Percentiles rank a stretch among this genome's conserved stretches.
These are phyloP conservation scores for Acanthamoeba lenticulata DNA, from an alignment of 208 protist species.

Conservation along the genomic window DNA sequence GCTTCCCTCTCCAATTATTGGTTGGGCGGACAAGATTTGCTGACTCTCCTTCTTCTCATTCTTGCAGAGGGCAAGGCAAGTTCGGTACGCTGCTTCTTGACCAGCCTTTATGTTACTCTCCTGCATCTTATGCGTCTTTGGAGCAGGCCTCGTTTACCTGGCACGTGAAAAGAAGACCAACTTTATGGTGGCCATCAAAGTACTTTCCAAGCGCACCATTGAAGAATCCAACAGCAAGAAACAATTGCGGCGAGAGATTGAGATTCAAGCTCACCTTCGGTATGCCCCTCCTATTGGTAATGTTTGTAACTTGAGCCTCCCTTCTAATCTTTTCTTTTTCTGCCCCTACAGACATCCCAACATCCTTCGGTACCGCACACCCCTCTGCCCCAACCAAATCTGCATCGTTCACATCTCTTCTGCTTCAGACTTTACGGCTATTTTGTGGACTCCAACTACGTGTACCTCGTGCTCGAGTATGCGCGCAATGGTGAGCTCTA, in stretches of 20 bases:
- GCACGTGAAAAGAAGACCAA: constrained; percentile 96
- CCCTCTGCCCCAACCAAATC: neutral
- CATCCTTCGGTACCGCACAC: constrained; percentile 91
- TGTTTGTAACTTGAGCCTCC: neutral
- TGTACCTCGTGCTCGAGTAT: constrained; percentile 99
- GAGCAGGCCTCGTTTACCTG: constrained; percentile 98
- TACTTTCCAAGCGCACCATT: constrained; percentile 94
- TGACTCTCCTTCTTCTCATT: too few species aligned
- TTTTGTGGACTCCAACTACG: constrained; percentile 96
- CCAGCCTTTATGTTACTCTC: too few species aligned
- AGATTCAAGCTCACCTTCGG: constrained; percentile 98
- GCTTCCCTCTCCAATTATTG: too few species aligned
- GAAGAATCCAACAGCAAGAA: constrained; percentile 94
- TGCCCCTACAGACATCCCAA: constrained; percentile 93
- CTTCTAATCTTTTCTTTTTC: neutral
- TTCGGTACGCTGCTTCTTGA: neutral
- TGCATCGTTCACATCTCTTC: neutral
- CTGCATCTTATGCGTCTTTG: too few species aligned
- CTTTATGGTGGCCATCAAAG: constrained; percentile 97
- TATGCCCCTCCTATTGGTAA: neutral
- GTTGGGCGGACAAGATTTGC: too few species aligned
- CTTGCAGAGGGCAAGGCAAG: neutral
- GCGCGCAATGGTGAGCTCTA: constrained; percentile 98
- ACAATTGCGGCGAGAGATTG: constrained; percentile 98
- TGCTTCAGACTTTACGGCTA: constrained; percentile 92